Base-by-base conservation (phyloP, 345 rosid species). In the Pugionium dolabratum region DNA sequence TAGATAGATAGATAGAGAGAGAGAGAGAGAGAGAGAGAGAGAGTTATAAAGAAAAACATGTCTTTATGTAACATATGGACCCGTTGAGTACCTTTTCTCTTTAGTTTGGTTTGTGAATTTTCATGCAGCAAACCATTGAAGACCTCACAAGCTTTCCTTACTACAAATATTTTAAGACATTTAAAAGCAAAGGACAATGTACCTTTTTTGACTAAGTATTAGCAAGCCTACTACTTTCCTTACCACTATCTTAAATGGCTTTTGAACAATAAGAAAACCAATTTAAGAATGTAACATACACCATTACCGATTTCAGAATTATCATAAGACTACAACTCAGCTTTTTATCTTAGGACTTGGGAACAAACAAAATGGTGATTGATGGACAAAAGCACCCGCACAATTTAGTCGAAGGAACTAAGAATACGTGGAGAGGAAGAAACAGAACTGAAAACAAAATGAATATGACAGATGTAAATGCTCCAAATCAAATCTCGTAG, bases 31-130 rank as follows among this genome's bases (percentile, higher is more conserved):
- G 66, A 68, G 54, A 52, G 49, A 69, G 73, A 70, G 61, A 73
- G 59, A 65, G 75, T 39, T 64, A 56, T 42, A 18, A 18, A 18
- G 58, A 46, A 68, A 57, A 65, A 79, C 80, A 67, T 80, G 83
- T 70, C 85, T 85, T 87, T 80, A 80, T 76, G 64, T 75, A 69
- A 71, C 71, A 70, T 76, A n/a, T n/a, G n/a, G 85, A 49, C 86
- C 87, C 46, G 54, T n/a, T 62, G 11, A 62, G 73, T 70, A 72
- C 64, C 73, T 62, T 78, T 72, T 69, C 18, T 42, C 73, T 74
- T 84, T 81, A 73, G 76, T 80, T 80, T 81, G 78, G 34, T 70
- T 78, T 71, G 84, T 75, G 77, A 75, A 76, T 79, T 78, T 80
- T 79, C 83, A 77, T 76, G 82, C 80, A 79, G 76, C 40, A 62